Conservation (phyloP, 129 eudicot species). For the Erigeron canadensis region DNA sequence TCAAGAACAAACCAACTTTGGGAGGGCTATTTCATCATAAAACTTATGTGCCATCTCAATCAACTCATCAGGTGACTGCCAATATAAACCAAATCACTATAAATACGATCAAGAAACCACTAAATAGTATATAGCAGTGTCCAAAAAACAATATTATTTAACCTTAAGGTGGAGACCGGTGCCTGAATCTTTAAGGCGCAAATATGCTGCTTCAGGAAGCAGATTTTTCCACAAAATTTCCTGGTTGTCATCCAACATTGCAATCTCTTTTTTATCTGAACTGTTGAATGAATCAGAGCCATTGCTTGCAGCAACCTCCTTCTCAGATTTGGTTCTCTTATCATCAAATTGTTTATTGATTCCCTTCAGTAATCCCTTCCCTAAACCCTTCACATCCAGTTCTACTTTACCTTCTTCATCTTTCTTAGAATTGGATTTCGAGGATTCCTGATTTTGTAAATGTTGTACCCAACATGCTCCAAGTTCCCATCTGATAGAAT, state of each 20-base stretch:
- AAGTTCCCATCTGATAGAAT: conserved; percentile 93
- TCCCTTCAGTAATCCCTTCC: conserved; percentile 87
- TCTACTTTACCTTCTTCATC: conserved; percentile 68
- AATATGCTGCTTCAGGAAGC: conserved; percentile 75
- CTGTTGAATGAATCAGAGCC: conserved; percentile 30
- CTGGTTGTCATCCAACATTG: conserved; percentile 55
- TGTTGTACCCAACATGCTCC: conserved; percentile 99
- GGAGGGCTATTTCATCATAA: conserved; percentile 87
- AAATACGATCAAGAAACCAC: conserved; percentile 17
- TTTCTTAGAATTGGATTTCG: conserved; percentile 69
- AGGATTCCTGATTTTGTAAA: conserved; percentile 79
- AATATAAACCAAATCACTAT: conserved; percentile 32
- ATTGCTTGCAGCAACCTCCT: conserved; percentile 28
- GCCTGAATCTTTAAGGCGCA: conserved; percentile 91
- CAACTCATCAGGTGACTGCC: conserved; percentile 86
- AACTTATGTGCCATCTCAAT: conserved; percentile 93
- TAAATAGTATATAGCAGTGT: neutral
- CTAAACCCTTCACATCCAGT: conserved; percentile 95
- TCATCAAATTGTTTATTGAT: conserved; percentile 74
- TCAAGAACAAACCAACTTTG: conserved; percentile 72
- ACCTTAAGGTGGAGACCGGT: conserved; percentile 97
- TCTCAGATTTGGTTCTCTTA: conserved; percentile 45
- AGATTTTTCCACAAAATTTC: conserved; percentile 68
- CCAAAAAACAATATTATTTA: neutral
- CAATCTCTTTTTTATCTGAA: conserved; percentile 47